Percentiles rank a stretch among this genome's conserved stretches.
phyloP scores from a whole-genome alignment of 2,329 filamentous ascomycete genomes.

The Grosmannia clavigera region DNA sequence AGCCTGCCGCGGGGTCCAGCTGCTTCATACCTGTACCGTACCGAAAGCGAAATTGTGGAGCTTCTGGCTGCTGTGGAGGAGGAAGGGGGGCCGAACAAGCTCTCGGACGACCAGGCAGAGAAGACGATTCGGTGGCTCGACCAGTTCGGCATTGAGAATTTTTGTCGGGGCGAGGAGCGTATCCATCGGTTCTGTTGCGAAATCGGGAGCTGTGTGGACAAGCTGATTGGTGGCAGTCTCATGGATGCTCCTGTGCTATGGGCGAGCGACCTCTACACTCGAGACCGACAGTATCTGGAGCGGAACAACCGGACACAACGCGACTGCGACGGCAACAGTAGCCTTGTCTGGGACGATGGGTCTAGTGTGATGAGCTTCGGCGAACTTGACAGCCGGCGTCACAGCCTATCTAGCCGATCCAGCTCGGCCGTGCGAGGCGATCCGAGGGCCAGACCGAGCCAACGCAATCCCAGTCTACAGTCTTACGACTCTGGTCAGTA shows the following conservation, averaged over 20 bases:
- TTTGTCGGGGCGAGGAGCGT: slow-evolving; percentile 87
- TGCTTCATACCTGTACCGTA: slow-evolving; percentile 60
- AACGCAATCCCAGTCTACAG: slow-evolving; percentile 51
- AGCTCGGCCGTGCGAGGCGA: slow-evolving; percentile 40
- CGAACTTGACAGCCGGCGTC: slow-evolving; percentile 36
- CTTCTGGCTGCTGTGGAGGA: slow-evolving; percentile 71
- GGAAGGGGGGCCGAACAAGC: slow-evolving; percentile 84
- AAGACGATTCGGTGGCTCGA: slow-evolving; percentile 74
- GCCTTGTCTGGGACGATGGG: slow-evolving; percentile 35
- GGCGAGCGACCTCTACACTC: slow-evolving; percentile 79
- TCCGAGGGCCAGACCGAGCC: slow-evolving; percentile 42
- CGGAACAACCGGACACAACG: slow-evolving; percentile 23
- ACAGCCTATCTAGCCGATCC: slow-evolving; percentile 30
- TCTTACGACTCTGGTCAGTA: slow-evolving; percentile 57
- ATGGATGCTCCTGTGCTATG: slow-evolving; percentile 78
- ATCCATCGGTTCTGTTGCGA: slow-evolving; percentile 92
- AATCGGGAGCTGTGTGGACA: slow-evolving; percentile 73
- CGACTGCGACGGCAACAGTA: slow-evolving; percentile 33
- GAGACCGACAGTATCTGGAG: slow-evolving; percentile 56
- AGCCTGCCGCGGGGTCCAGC: slow-evolving; percentile 34
- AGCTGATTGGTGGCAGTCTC: slow-evolving; percentile 73
- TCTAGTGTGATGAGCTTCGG: slow-evolving; percentile 35
- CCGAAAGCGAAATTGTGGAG: slow-evolving; percentile 76
- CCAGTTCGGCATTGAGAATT: slow-evolving; percentile 74
- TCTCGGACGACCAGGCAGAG: slow-evolving; percentile 90